Conservation (phyloP, 2,329 filamentous ascomycete genomes). For the Cytospora leucostoma region DNA sequence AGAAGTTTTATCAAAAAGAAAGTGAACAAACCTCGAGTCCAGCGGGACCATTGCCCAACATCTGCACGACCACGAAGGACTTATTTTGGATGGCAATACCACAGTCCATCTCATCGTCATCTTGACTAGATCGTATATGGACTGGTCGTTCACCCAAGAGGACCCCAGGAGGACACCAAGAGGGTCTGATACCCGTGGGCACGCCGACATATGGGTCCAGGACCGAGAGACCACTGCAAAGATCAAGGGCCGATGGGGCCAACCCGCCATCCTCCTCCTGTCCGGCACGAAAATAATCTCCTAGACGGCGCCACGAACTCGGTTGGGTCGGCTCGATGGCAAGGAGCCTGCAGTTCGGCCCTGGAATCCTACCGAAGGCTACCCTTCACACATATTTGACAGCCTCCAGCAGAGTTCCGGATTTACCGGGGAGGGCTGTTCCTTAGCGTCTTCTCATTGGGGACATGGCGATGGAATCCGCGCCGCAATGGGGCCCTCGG, state of each 20-base stretch:
- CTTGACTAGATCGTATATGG: too few species aligned
- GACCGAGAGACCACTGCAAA: background rate
- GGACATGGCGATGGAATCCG: background rate
- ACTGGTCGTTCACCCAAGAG: too few species aligned
- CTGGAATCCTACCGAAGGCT: background rate
- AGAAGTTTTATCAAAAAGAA: background rate
- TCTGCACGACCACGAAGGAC: too few species aligned
- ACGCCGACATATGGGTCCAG: background rate
- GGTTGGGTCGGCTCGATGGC: background rate
- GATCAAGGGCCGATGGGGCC: background rate
- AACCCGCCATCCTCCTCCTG: background rate
- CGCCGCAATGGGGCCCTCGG: background rate
- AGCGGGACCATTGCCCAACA: background rate
- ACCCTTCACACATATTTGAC: background rate
- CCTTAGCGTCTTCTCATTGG: background rate
- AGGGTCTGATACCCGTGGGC: background rate
- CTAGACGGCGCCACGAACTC: background rate
- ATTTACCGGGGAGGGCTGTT: background rate
- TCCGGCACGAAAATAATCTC: background rate
- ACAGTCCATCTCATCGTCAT: too few species aligned
- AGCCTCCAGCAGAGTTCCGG: background rate
- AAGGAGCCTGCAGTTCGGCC: background rate
- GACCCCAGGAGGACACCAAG: too few species aligned
- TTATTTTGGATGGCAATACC: too few species aligned
- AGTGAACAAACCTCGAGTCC: conserved; percentile 10